phyloP scores from a whole-genome alignment of 108 stramenopile genomes.

The Chaetoceros tenuissimus region DNA sequence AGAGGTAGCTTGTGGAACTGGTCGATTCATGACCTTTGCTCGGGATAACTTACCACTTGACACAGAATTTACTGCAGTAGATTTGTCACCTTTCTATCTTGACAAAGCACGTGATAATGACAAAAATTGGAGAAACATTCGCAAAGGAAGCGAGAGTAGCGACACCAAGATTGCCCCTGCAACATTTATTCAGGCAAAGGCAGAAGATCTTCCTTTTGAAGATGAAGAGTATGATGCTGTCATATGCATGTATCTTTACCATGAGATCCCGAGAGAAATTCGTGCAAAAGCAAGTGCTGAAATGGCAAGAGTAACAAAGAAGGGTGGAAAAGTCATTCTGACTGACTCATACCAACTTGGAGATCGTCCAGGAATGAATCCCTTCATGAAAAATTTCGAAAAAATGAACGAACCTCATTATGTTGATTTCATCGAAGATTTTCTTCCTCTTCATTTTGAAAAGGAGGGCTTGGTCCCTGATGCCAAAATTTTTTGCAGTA shows the following conservation, averaged over 20 bases:
- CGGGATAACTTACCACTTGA: conserved; percentile 42
- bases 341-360: conserved; percentile 43
- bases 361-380: conserved; percentile 25
- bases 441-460: conserved; percentile 18
- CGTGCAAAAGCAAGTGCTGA: conserved; percentile 17
- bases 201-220: conserved; percentile 38
- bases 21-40: conserved; percentile 38
- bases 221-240: conserved; percentile 45
- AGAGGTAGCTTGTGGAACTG: conserved; percentile 54
- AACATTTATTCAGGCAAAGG: conserved; percentile 35
- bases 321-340: conserved; percentile 29
- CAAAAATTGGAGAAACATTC: conserved; percentile 12
- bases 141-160: too few species aligned
- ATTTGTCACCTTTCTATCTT: conserved; percentile 39
- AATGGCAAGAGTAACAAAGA: conserved; percentile 32
- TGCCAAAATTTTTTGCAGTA: conserved; percentile 16
- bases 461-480: conserved; percentile 10
- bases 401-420: conserved; percentile 44
- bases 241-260: conserved; percentile 42
- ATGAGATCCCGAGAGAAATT: conserved; percentile 34
- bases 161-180: conserved; percentile 2
- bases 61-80: conserved; percentile 14
- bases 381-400: conserved; percentile 12
- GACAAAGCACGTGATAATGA: conserved; percentile 28
- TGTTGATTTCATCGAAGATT: conserved; percentile 9